These are phyloP conservation scores for Novakomyces olei DNA, from an alignment of 805 yeast species.

Conservation along the genomic window DNA sequence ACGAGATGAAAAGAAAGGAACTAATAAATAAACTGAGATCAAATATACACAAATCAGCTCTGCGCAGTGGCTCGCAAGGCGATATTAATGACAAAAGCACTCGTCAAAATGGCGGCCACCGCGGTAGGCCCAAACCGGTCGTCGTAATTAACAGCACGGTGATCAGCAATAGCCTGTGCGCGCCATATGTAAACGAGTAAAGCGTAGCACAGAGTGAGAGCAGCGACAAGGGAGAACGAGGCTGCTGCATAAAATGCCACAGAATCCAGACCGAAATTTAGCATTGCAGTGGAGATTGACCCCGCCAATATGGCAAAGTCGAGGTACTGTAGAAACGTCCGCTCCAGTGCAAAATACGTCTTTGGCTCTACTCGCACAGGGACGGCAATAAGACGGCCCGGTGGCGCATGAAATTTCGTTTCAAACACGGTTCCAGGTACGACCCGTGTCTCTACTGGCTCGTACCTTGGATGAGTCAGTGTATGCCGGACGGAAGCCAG, in stretches of 20 bases:
- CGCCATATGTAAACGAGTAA: conserved; percentile 58
- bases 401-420: conserved; percentile 25
- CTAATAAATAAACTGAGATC: too few species aligned
- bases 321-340: conserved; percentile 85
- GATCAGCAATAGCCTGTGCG: conserved; percentile 58
- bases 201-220: conserved; percentile 51
- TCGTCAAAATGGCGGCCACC: conserved; percentile 41
- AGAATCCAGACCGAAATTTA: conserved; percentile 53
- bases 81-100: background rate
- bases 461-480: conserved; percentile 3
- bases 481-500: background rate
- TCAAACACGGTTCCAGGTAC: conserved; percentile 4
- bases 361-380: conserved; percentile 96
- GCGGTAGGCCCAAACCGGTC: conserved; percentile 73
- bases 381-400: conserved; percentile 71
- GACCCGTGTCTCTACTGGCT: background rate
- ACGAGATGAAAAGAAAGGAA: too few species aligned
- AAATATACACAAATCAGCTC: too few species aligned
- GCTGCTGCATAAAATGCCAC: conserved; percentile 60
- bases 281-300: conserved; percentile 67
- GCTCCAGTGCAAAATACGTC: conserved; percentile 95
- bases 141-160: conserved; percentile 64
- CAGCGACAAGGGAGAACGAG: conserved; percentile 66
- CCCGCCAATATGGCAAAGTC: conserved; percentile 74
- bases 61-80: background rate